phyloP scores from a whole-genome alignment of 331 rosid species.

The Quercus lobata region DNA sequence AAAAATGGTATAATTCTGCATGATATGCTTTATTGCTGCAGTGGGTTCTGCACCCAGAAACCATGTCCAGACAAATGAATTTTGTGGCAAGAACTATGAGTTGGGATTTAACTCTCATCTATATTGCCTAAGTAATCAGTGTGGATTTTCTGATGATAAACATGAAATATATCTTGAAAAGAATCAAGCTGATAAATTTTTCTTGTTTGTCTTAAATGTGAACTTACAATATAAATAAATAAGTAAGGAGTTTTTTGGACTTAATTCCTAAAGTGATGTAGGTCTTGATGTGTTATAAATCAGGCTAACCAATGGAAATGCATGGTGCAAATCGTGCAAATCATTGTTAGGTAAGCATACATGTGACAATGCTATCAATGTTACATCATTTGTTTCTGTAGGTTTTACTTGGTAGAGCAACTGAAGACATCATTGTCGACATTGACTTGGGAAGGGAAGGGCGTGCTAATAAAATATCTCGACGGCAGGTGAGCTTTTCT shows the following conservation, averaged over 20 bases:
- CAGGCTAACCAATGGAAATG: slow-evolving; percentile 11
- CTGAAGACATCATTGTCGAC: slow-evolving; percentile 66
- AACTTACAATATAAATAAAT: not conserved
- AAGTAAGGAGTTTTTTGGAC: not conserved
- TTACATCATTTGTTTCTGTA: slow-evolving; percentile 23
- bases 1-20: not conserved
- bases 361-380: slow-evolving; percentile 12
- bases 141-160: not conserved
- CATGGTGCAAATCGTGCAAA: slow-evolving; percentile 16
- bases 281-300: not conserved
- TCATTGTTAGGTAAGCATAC: not conserved
- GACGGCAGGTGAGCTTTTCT: slow-evolving; percentile 71
- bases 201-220: not conserved
- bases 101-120: not conserved
- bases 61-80: slow-evolving; percentile 5
- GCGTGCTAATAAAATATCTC: slow-evolving; percentile 64
- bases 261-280: not conserved
- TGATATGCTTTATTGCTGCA: not conserved
- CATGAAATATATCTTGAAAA: not conserved
- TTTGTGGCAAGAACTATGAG: slow-evolving; percentile 1
- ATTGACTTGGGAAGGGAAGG: slow-evolving; percentile 87
- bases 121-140: not conserved
- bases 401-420: slow-evolving; percentile 93
- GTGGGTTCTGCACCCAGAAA: not conserved
- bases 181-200: not conserved